Conservation (phyloP, 768 basidiomycete genomes). For the Boletus edulis region DNA sequence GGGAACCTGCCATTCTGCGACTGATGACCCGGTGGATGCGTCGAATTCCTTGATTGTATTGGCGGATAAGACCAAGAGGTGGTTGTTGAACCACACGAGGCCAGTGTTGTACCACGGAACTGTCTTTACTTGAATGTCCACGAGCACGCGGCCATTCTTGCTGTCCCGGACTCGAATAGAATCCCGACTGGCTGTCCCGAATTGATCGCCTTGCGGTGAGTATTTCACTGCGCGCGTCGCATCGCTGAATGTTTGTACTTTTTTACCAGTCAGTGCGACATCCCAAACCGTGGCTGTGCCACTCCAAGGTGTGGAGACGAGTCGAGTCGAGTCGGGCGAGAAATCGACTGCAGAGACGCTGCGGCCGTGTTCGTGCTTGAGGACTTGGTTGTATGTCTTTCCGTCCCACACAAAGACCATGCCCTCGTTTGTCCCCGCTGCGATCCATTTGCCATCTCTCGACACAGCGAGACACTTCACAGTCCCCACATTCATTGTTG, state of each 20-base stretch:
- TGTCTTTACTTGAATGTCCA: no score
- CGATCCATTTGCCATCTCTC: background rate
- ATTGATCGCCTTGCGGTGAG: background rate
- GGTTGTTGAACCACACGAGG: background rate
- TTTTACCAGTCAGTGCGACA: background rate
- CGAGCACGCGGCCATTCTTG: background rate
- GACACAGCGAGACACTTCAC: background rate
- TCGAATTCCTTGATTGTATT: background rate
- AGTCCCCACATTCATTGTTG: no score
- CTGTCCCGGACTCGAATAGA: background rate
- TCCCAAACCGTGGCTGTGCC: background rate
- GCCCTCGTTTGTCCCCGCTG: background rate
- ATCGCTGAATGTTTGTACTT: background rate
- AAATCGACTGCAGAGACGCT: background rate
- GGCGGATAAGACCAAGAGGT: background rate
- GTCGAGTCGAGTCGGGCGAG: background rate
- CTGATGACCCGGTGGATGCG: background rate
- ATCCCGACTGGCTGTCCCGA: background rate
- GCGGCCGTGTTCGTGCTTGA: background rate
- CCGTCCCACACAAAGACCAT: background rate
- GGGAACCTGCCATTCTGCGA: background rate
- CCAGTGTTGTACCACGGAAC: background rate
- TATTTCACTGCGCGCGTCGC: background rate
- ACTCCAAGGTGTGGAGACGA: background rate
- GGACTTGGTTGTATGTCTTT: background rate